These are phyloP conservation scores for Hydrangea macrophylla DNA, from an alignment of 148 eudicot species.

Conservation along the genomic window DNA sequence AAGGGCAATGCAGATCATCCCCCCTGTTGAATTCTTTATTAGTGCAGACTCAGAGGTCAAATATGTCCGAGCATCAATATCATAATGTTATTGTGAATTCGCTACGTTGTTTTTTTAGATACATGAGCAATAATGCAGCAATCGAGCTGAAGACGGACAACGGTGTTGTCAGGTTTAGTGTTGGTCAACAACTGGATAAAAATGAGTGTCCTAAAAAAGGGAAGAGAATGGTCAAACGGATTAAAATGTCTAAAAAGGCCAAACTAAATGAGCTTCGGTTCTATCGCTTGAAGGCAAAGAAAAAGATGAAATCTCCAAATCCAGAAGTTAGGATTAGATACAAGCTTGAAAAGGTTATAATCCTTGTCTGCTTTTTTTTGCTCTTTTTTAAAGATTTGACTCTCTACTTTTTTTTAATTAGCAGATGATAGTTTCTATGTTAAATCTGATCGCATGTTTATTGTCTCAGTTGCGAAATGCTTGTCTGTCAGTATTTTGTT, in stretches of 20 bases:
- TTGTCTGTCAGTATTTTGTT: background rate
- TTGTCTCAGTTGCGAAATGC: background rate
- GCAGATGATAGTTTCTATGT: background rate
- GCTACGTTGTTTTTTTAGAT: slow-evolving; percentile 37
- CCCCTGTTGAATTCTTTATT: background rate
- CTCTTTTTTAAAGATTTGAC: background rate
- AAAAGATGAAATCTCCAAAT: slow-evolving; percentile 88
- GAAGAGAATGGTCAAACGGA: slow-evolving; percentile 25
- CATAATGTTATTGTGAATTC: slow-evolving; percentile 10
- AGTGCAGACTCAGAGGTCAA: slow-evolving; percentile 3
- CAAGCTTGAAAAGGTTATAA: slow-evolving; percentile 78
- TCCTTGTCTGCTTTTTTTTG: background rate
- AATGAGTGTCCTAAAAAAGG: slow-evolving; percentile 13
- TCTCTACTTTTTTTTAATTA: background rate
- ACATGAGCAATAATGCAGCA: slow-evolving; percentile 37
- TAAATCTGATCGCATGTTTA: background rate
- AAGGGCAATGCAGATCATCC: slow-evolving; percentile 7
- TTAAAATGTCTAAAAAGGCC: slow-evolving; percentile 56
- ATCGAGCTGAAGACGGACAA: slow-evolving; percentile 57
- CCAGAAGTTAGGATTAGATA: slow-evolving; percentile 92
- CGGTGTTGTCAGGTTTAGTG: slow-evolving; percentile 67
- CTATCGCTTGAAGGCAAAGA: slow-evolving; percentile 82
- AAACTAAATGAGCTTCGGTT: slow-evolving; percentile 78
- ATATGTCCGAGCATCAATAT: slow-evolving; percentile 4
- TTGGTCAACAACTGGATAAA: slow-evolving; percentile 29